Percentiles rank a stretch among this genome's conserved stretches.
These are phyloP conservation scores for Geotrichum candidum DNA, from an alignment of 1,139 yeast genomes.

Conservation along the genomic window DNA sequence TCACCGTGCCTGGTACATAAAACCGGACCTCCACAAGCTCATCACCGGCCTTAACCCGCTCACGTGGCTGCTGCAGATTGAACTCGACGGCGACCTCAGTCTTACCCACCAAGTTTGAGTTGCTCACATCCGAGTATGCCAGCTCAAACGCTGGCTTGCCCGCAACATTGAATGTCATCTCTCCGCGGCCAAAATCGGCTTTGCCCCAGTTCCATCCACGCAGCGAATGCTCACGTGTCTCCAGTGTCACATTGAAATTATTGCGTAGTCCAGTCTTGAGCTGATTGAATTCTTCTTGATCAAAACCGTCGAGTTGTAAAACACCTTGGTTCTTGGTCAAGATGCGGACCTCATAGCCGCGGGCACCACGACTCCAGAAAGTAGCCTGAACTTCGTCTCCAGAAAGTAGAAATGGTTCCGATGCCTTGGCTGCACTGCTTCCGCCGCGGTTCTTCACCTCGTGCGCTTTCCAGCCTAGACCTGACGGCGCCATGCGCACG, in stretches of 20 bases:
- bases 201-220: conserved; percentile 99
- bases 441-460: conserved; percentile 45
- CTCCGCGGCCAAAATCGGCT: conserved; percentile 86
- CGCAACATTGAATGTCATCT: conserved; percentile 76
- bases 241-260: conserved; percentile 65
- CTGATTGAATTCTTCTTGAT: conserved; percentile 68
- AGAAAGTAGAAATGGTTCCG: conserved; percentile 77
- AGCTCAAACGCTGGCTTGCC: conserved; percentile 89
- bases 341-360: conserved; percentile 84
- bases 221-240: conserved; percentile 80
- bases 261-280: conserved; percentile 80
- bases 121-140: conserved; percentile 73
- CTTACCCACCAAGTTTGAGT: conserved; percentile 88
- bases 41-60: conserved; percentile 72
- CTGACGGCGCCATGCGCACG: conserved; percentile 90
- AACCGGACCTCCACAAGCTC: conserved; percentile 92
- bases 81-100: conserved; percentile 91
- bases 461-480: conserved; percentile 92
- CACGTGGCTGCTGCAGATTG: conserved; percentile 53
- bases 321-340: conserved; percentile 88
- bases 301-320: conserved; percentile 86
- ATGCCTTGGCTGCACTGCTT: conserved; percentile 40
- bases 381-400: conserved; percentile 75
- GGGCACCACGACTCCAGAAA: conserved; percentile 88
- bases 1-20: conserved; percentile 77